Evolutionary conservation across 2,329 filamentous ascomycete species (phyloP).

Genomic region (Fusarium cyanostomum): DNA sequence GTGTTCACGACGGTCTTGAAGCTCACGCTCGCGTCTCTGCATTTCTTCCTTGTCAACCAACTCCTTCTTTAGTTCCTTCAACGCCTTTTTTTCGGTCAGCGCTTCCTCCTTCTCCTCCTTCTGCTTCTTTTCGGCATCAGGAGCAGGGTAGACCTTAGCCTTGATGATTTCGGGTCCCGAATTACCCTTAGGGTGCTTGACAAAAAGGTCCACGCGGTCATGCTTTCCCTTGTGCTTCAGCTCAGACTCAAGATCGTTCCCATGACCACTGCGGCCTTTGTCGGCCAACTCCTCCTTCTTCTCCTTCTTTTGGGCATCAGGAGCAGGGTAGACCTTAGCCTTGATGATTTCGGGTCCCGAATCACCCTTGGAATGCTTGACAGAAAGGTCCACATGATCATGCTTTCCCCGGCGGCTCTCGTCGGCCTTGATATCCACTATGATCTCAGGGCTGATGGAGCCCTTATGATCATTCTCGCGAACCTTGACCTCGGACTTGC

Average conservation of each 20-base stretch:
- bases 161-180: neutral
- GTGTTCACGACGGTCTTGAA: neutral
- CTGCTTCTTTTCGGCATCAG: slow-evolving; percentile 2
- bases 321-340: neutral
- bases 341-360: neutral
- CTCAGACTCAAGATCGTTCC: neutral
- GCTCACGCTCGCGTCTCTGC: neutral
- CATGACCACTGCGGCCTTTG: neutral
- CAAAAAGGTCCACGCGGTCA: slow-evolving; percentile 6
- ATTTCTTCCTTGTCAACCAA: neutral
- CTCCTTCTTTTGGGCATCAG: slow-evolving; percentile 2
- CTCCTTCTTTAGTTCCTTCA: neutral
- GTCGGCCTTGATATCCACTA: neutral
- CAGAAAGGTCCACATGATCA: slow-evolving; percentile 5
- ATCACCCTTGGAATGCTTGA: neutral
- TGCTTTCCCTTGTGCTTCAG: slow-evolving; percentile 11
- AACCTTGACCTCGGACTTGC: slow-evolving; percentile 7
- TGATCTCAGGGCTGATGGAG: neutral
- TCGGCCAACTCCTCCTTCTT: neutral
- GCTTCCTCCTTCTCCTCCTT: slow-evolving; percentile 1
- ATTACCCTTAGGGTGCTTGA: neutral
- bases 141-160: neutral
- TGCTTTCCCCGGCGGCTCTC: neutral
- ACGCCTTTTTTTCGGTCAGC: neutral
- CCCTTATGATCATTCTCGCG: neutral